Percentiles rank a stretch among this genome's conserved stretches.
Evolutionary conservation across 1,139 yeast genomes (phyloP).

Genomic region (Casaregolazyma suthepensis): DNA sequence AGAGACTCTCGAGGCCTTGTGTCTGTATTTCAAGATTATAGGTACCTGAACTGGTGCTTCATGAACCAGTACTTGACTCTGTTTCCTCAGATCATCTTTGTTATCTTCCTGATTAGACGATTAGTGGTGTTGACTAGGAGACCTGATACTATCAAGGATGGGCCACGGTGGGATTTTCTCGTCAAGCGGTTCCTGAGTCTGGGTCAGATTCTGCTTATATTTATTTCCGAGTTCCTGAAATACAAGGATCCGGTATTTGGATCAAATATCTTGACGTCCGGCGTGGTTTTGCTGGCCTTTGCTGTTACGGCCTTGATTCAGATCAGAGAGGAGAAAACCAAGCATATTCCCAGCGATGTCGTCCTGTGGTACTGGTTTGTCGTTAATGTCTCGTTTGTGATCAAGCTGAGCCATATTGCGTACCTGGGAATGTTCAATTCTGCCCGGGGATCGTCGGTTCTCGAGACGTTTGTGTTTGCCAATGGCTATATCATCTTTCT

Average conservation of each 20-base stretch:
- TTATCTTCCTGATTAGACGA: not conserved
- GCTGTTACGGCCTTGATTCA: conserved; percentile 49
- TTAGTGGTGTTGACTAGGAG: not conserved
- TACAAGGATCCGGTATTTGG: conserved; percentile 5
- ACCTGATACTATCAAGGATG: conserved; percentile 3
- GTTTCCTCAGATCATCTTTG: conserved; percentile 10
- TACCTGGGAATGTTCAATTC: conserved; percentile 4
- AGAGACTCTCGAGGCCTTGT: not conserved
- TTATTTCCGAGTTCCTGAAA: not conserved
- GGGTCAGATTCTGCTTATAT: not conserved
- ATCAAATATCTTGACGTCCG: not conserved
- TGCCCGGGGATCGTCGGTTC: not conserved
- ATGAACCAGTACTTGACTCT: conserved; percentile 13
- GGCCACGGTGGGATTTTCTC: conserved; percentile 12
- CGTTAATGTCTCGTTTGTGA: conserved; percentile 38
- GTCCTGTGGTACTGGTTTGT: conserved; percentile 70
- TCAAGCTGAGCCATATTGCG: conserved; percentile 38
- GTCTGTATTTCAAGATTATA: conserved; percentile 1
- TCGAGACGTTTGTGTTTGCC: conserved; percentile 6
- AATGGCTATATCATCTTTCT: conserved; percentile 9
- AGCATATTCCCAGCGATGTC: conserved; percentile 56
- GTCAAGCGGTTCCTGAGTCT: conserved; percentile 4
- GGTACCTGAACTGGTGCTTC: conserved; percentile 14
- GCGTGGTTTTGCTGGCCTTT: conserved; percentile 4
- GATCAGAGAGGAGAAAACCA: conserved; percentile 62